Evolutionary conservation across 1,139 yeast genomes (phyloP).

Genomic region (Kazachstania sp.): DNA sequence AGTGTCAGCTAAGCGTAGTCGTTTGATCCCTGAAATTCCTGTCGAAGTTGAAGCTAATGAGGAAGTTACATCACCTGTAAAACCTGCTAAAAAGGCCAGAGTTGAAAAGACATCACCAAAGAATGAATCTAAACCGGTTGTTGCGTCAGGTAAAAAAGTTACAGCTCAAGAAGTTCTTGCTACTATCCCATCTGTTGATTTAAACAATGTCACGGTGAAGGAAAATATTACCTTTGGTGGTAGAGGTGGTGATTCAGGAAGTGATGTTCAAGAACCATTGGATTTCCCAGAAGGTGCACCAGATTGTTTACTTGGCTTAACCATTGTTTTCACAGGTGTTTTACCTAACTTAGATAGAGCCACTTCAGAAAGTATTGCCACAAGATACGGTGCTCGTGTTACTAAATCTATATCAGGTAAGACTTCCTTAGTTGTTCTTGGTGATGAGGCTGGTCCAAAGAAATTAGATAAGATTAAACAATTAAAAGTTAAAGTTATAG

Average conservation of each 20-base stretch:
- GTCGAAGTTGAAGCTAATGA: background rate
- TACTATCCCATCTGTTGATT: constrained; percentile 28
- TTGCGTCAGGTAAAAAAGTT: background rate
- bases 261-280: constrained; percentile 8
- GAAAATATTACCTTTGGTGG: constrained; percentile 24
- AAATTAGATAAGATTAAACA: constrained; percentile 74
- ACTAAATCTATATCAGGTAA: constrained; percentile 79
- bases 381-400: constrained; percentile 88
- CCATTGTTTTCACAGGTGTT: constrained; percentile 89
- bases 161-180: constrained; percentile 28
- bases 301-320: constrained; percentile 75
- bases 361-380: constrained; percentile 67
- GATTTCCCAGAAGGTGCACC: constrained; percentile 63
- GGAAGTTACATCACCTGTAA: background rate
- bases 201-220: constrained; percentile 27
- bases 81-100: background rate
- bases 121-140: background rate
- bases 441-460: constrained; percentile 96
- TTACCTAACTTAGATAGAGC: constrained; percentile 73
- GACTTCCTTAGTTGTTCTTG: constrained; percentile 83
- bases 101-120: background rate
- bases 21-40: background rate
- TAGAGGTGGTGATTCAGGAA: constrained; percentile 7
- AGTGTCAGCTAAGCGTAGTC: background rate
- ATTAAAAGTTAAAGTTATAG: constrained; percentile 67